Evolutionary conservation across 2,329 filamentous ascomycete species (phyloP), one percentile per base, ranked within the genome.

Genomic region (Camptophora hylomeconis): DNA sequence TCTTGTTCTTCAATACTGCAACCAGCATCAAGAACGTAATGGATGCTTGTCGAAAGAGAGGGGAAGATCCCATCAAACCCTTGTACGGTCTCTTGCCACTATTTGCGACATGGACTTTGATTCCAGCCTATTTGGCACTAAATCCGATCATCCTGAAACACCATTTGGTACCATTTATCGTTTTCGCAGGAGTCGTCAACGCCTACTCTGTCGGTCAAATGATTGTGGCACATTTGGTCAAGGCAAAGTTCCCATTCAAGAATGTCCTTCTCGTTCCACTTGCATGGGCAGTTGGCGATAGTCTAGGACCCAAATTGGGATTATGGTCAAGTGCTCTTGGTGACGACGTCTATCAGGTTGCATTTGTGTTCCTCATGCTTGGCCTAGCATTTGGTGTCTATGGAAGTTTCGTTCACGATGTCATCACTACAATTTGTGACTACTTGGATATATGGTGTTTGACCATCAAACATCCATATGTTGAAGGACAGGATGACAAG

Each of bases 381-480:
- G 89, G 89, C 14, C 60, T 82, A 35, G 80, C 79, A 0, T 53
- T 93, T 26, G 89, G 89, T 18, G 75, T 95, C n/a, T 94, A 98
- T 58, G 86, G 83, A 36, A 93, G 84, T 54, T 98, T 98, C 53
- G 83, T 95, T 32, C 56, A 92, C 17, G 89, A 95, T 52, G 86
- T 95, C 32, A 94, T 98, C 42, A 83, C 89, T 35, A 92, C 83
- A 17, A 95, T 98, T 45, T 98, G 89, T 58, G 89, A 98, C 53
- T 93, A 92, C 53, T 67, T 95, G 37, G 89, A 98, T 52, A 98
- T 98, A 43, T 95, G 84, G 83, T 98, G 89, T 52, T 63, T 98
- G 52, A 92, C 81, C 2, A 98, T 98, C 60, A 98, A 98, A 69
- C 76, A 95, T 46, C 72, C 72, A 1, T 64, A 65, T 36, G 50